These are phyloP conservation scores for Saccharum officinarum DNA, from an alignment of 176 grass and related monocot species.

Conservation along the genomic window DNA sequence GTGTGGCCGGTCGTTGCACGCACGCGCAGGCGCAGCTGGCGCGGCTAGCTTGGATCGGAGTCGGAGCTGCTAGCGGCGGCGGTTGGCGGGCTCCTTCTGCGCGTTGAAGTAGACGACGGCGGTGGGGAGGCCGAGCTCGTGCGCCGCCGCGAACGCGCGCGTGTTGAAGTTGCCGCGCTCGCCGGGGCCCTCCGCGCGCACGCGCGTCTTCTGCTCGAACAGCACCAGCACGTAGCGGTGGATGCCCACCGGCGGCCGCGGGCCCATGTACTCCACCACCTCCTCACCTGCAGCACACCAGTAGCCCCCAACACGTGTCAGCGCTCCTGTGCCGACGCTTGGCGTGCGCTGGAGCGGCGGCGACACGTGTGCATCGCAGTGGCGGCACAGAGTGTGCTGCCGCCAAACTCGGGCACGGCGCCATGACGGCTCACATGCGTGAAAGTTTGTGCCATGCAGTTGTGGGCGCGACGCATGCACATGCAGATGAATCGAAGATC, in stretches of 20 bases:
- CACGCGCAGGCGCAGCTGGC: neutral
- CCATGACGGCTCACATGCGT: neutral
- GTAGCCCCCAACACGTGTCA: neutral
- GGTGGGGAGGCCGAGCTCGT: conserved; percentile 70
- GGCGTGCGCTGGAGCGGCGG: neutral
- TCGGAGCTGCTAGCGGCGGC: conserved; percentile 40
- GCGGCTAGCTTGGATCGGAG: neutral
- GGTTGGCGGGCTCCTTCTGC: conserved; percentile 68
- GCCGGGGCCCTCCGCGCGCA: conserved; percentile 11
- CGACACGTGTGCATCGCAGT: neutral
- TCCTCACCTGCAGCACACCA: conserved; percentile 50
- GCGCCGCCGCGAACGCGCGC: conserved; percentile 50
- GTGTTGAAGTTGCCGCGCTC: conserved; percentile 69
- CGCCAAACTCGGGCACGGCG: conserved; percentile 14
- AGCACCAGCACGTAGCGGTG: conserved; percentile 81
- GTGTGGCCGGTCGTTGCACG: neutral
- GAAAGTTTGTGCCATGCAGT: conserved; percentile 17
- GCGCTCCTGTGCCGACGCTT: neutral
- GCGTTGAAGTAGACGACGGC: conserved; percentile 89
- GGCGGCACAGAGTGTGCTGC: neutral
- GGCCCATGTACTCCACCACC: conserved; percentile 65
- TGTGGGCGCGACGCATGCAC: neutral
- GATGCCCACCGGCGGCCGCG: conserved; percentile 72
- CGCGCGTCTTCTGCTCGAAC: conserved; percentile 69
- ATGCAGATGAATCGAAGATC: neutral